These are phyloP conservation scores for Irpex sp. DNA, from an alignment of 1,284 basidiomycete genomes.

Conservation along the genomic window DNA sequence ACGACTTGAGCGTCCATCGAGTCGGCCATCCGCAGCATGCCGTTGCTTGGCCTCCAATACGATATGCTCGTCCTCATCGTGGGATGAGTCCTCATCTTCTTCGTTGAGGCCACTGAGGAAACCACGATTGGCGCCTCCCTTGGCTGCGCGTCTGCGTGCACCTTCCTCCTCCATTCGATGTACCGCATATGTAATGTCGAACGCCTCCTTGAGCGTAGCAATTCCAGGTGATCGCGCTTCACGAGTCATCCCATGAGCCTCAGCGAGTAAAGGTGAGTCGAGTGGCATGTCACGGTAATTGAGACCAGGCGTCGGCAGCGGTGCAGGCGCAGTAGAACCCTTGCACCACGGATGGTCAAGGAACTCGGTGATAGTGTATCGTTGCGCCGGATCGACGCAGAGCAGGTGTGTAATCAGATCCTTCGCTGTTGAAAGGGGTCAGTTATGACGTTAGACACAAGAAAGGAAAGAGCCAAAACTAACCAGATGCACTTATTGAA, in stretches of 20 bases:
- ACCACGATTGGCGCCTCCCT: slow-evolving; percentile 76
- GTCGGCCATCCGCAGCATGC: slow-evolving; percentile 13
- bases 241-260: slow-evolving; percentile 73
- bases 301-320: slow-evolving; percentile 58
- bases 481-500: slow-evolving; percentile 82
- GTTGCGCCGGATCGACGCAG: slow-evolving; percentile 92
- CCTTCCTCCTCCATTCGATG: slow-evolving; percentile 99
- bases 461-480: slow-evolving; percentile 19
- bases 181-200: slow-evolving; percentile 98
- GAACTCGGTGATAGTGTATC: slow-evolving; percentile 98
- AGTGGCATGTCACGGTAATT: slow-evolving; percentile 52
- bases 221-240: slow-evolving; percentile 92
- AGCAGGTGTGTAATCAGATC: slow-evolving; percentile 94
- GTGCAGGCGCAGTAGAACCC: slow-evolving; percentile 57
- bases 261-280: slow-evolving; percentile 89
- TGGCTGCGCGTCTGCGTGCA: slow-evolving; percentile 77
- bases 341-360: slow-evolving; percentile 96
- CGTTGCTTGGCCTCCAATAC: slow-evolving; percentile 44
- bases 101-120: slow-evolving; percentile 90
- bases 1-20: slow-evolving; percentile 1
- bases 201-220: slow-evolving; percentile 93
- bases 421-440: slow-evolving; percentile 59
- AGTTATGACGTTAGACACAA: not conserved
- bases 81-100: slow-evolving; percentile 79
- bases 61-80: slow-evolving; percentile 43